Conservation (phyloP, 257 asterid species). For the Solanum dulcamara region DNA sequence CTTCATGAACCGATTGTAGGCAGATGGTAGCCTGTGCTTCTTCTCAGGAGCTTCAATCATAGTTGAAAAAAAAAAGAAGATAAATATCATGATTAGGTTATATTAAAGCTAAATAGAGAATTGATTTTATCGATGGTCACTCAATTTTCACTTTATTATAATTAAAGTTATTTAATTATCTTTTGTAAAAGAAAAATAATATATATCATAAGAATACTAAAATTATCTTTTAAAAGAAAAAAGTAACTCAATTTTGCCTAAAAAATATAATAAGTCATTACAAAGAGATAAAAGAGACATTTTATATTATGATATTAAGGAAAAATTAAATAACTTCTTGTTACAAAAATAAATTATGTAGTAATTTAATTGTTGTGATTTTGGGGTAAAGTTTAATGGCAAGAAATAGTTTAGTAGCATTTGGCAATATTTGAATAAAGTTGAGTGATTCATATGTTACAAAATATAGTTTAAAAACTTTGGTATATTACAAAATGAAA, state of each 20-base stretch:
- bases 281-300: not conserved
- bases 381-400: not conserved
- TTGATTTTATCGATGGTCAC: not conserved
- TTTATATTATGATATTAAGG: not conserved
- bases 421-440: not conserved
- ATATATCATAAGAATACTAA: not conserved
- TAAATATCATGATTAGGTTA: not conserved
- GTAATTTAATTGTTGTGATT: not conserved
- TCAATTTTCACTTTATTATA: not conserved
- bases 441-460: not conserved
- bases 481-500: not conserved
- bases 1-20: conserved; percentile 99
- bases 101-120: not conserved
- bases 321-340: not conserved
- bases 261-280: not conserved
- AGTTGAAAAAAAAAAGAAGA: not conserved
- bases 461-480: not conserved
- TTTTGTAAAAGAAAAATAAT: not conserved
- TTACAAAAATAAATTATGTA: not conserved
- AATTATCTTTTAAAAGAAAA: not conserved
- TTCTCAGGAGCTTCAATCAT: conserved; percentile 72
- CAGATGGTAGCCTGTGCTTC: conserved; percentile 97
- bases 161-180: not conserved
- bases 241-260: not conserved
- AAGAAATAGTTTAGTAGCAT: not conserved